Percentiles rank a stretch among this genome's conserved stretches.
Evolutionary conservation across 1,139 yeast genomes (phyloP).

Genomic region (Pichia sp.): DNA sequence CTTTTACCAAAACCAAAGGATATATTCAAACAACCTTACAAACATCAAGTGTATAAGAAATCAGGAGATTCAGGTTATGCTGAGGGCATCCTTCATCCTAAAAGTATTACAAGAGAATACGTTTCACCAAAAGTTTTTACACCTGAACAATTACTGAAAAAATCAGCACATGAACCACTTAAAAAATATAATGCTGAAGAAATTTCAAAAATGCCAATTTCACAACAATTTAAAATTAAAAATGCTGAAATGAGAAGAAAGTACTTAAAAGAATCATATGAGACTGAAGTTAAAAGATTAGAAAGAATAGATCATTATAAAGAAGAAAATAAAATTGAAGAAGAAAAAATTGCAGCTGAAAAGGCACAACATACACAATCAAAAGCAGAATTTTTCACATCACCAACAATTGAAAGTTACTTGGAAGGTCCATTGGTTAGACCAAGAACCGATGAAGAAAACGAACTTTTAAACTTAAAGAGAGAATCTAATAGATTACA

Average conservation of each 20-base stretch:
- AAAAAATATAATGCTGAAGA: constrained; percentile 24
- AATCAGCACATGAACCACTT: constrained; percentile 36
- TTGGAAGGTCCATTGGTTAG: constrained; percentile 65
- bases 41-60: constrained; percentile 46
- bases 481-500: constrained; percentile 46
- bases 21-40: constrained; percentile 59
- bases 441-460: constrained; percentile 64
- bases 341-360: constrained; percentile 29
- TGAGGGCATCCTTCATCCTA: constrained; percentile 68
- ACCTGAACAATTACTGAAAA: constrained; percentile 22
- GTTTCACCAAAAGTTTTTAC: constrained; percentile 49
- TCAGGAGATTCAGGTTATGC: constrained; percentile 62
- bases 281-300: constrained; percentile 52
- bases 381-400: constrained; percentile 56
- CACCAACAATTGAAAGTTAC: constrained; percentile 73
- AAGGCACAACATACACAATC: constrained; percentile 35
- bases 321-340: constrained; percentile 31
- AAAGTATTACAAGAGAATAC: constrained; percentile 52
- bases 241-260: constrained; percentile 68
- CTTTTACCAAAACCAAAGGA: constrained; percentile 72
- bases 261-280: constrained; percentile 62
- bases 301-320: constrained; percentile 31
- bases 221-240: constrained; percentile 49
- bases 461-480: constrained; percentile 42
- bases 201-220: constrained; percentile 35